Evolutionary conservation across 176 grass and related monocot genomes (phyloP), one percentile per base, ranked within the genome.

Genomic region (Stipa capillata): DNA sequence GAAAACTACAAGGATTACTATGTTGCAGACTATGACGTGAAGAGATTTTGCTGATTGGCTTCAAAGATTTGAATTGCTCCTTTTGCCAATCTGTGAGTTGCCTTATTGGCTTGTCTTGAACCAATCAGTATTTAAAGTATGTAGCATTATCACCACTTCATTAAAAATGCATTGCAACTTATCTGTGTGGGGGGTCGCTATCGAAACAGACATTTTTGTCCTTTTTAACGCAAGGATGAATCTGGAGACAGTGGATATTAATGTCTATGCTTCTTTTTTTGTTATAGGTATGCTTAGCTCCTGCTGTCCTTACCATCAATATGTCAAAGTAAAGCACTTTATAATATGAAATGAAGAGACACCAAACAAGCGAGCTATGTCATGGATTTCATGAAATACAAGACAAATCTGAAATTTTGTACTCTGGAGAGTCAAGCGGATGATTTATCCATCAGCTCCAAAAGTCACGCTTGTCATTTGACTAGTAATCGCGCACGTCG

Each of bases 361-460:
- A 59, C 28, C 42, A 63, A 45, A 73, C 12, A 21, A 48, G 55
- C 55, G 23, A 73, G 43, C 56, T 52, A 63, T 56, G 40, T 34
- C 54, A 76, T 89, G 87, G 69, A 60, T 80, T 54, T 39, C 50
- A 79, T 27, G 84, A 68, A 68, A 35, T 79, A 88, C 51, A 58
- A 78, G 37, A 66, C 31, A 64, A 64, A 8, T 20, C 42, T 27
- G 27, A 34, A 44, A 53, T 44, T 53, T 61, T 42, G 43, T n/a
- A n/a, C n/a, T n/a, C n/a, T n/a, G n/a, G n/a, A n/a, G n/a, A n/a
- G n/a, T 74, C 1, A 40, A 74, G 23, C 70, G 5, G n/a, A 34
- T 25, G 23, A n/a, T 16, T 55, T 27, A 59, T 73, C 58, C 50
- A 17, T 34, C 54, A 53, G 51, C 63, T 11, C 56, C 39, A 56